A percentile compares a stretch with the other conserved stretches of the same genome.
Conservation (phyloP, 208 protist genomes). For the Crithidia fasciculata region DNA sequence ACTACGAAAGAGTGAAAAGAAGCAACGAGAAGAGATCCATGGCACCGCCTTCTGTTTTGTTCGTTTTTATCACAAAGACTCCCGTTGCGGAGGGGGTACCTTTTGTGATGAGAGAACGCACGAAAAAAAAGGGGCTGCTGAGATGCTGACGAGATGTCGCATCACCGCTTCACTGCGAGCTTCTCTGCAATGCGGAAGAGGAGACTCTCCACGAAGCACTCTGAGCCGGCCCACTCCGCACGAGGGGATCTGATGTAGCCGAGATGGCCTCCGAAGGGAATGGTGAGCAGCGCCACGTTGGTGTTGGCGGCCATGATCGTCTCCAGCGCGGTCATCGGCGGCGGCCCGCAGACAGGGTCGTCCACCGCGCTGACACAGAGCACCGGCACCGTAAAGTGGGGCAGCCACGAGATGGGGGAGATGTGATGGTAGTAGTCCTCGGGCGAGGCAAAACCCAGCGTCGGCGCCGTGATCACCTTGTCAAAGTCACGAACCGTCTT, state of each 20-base stretch:
- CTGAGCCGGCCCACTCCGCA: conserved; percentile 49
- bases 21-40: neutral
- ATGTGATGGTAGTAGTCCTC: conserved; percentile 72
- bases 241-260: conserved; percentile 48
- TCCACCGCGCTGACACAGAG: conserved; percentile 67
- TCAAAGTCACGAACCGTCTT: conserved; percentile 68
- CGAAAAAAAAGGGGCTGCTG: neutral
- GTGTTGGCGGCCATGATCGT: conserved; percentile 42
- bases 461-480: conserved; percentile 56
- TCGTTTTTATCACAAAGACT: neutral
- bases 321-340: conserved; percentile 34
- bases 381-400: conserved; percentile 47
- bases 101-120: no score
- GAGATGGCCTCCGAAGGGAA: conserved; percentile 66
- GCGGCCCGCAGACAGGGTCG: conserved; percentile 58
- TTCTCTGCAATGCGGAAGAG: conserved; percentile 19
- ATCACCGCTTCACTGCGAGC: conserved; percentile 12
- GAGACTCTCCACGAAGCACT: conserved; percentile 49
- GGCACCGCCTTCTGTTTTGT: neutral
- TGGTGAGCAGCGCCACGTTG: conserved; percentile 45
- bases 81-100: no score
- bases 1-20: conserved; percentile 1
- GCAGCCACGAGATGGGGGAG: conserved; percentile 53
- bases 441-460: conserved; percentile 54
- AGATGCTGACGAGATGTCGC: neutral